phyloP scores from a whole-genome alignment of 2,329 filamentous ascomycete species.

The Setomelanomma holmii region DNA sequence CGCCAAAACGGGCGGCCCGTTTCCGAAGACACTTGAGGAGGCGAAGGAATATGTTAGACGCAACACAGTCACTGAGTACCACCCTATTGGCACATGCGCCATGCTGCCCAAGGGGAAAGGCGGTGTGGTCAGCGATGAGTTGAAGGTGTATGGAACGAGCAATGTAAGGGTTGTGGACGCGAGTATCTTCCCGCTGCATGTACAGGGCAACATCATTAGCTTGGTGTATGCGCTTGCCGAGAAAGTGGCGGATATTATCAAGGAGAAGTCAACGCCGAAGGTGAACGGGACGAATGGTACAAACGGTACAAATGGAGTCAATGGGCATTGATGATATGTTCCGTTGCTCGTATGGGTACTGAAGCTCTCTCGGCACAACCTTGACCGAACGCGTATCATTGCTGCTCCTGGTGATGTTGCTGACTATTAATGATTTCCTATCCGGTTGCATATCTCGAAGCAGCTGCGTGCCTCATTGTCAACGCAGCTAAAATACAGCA shows the following conservation, averaged over 20 bases:
- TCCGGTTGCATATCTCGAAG: too few species aligned
- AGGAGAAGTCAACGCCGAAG: slow-evolving; percentile 3
- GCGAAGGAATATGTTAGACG: slow-evolving; percentile 23
- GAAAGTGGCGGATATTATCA: slow-evolving; percentile 39
- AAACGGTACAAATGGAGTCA: slow-evolving; percentile 5
- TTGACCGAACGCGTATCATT: too few species aligned
- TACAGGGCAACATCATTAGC: slow-evolving; percentile 36
- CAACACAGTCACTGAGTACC: slow-evolving; percentile 37
- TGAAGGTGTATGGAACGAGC: slow-evolving; percentile 39
- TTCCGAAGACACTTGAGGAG: slow-evolving; percentile 29
- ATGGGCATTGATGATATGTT: slow-evolving; percentile 1
- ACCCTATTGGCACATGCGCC: slow-evolving; percentile 39
- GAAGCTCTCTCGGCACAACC: too few species aligned
- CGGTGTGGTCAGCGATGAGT: slow-evolving; percentile 31
- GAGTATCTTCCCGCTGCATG: slow-evolving; percentile 34
- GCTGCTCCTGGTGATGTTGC: too few species aligned
- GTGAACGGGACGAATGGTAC: slow-evolving; percentile 7
- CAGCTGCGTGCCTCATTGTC: too few species aligned
- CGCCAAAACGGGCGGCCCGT: not conserved
- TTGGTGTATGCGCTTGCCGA: slow-evolving; percentile 44
- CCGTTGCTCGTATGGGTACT: too few species aligned
- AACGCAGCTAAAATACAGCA: too few species aligned
- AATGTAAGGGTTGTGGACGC: slow-evolving; percentile 41
- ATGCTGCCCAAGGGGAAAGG: slow-evolving; percentile 44
- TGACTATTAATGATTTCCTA: too few species aligned